Conservation (phyloP, 2,329 filamentous ascomycete genomes). For the Aspergillus unguis region DNA sequence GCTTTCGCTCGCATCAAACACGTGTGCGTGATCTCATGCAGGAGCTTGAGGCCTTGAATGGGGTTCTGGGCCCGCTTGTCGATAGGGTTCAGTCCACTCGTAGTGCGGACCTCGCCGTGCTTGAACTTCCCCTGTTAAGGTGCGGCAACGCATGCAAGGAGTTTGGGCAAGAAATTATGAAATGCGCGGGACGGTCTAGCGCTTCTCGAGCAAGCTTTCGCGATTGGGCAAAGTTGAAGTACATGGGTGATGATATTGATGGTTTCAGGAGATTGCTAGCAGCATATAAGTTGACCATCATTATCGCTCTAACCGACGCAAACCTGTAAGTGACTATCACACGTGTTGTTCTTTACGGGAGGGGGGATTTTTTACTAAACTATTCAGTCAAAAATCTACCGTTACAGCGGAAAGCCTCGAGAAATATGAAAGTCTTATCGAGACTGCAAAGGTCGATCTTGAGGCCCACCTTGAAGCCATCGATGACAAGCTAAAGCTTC, state of each 20-base stretch:
- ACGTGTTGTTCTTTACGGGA: constrained; percentile 5
- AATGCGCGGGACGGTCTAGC: constrained; percentile 35
- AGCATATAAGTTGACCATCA: constrained; percentile 44
- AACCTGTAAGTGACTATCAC: constrained; percentile 36
- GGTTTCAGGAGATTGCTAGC: constrained; percentile 41
- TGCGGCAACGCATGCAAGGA: constrained; percentile 45
- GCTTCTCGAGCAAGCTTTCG: constrained; percentile 41
- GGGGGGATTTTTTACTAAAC: too few relatives aligned
- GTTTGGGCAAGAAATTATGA: constrained; percentile 39
- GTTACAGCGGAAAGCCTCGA: constrained; percentile 28
- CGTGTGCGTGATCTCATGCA: constrained; percentile 40
- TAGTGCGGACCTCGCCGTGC: constrained; percentile 27
- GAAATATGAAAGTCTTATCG: constrained; percentile 25
- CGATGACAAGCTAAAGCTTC: constrained; percentile 25
- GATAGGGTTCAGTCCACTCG: constrained; percentile 28
- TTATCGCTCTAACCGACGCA: constrained; percentile 41
- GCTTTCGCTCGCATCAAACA: constrained; percentile 38
- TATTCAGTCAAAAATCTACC: constrained; percentile 31
- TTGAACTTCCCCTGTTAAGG: constrained; percentile 40
- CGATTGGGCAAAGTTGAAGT: constrained; percentile 46
- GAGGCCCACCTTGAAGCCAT: constrained; percentile 28
- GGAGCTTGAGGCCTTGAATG: constrained; percentile 41
- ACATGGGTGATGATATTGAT: constrained; percentile 46
- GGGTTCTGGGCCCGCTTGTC: constrained; percentile 34
- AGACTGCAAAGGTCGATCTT: constrained; percentile 26